phyloP scores from a whole-genome alignment of 495 filamentous ascomycete species.

The Monascus purpureus region DNA sequence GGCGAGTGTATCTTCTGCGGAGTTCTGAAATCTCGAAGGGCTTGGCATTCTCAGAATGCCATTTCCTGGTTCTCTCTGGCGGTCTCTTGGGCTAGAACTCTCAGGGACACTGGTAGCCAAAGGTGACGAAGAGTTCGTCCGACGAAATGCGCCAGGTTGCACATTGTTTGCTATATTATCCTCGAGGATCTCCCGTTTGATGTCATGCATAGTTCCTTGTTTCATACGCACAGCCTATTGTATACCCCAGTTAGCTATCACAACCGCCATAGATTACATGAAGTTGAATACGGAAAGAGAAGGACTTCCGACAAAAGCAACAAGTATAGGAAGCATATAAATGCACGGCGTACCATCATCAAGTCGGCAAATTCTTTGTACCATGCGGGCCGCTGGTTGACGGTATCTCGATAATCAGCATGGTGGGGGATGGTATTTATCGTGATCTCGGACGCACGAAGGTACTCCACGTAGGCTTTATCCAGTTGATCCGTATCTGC shows the following conservation, averaged over 20 bases:
- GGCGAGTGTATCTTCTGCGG: slow-evolving; percentile 25
- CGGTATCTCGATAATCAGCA: slow-evolving; percentile 40
- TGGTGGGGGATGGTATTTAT: slow-evolving; percentile 61
- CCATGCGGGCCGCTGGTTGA: slow-evolving; percentile 20
- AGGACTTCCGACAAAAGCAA: too few species aligned
- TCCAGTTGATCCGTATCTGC: slow-evolving; percentile 42
- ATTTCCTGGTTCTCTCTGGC: slow-evolving; percentile 10
- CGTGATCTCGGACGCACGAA: slow-evolving; percentile 64
- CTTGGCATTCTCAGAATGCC: slow-evolving; percentile 26
- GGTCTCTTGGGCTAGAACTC: slow-evolving; percentile 8
- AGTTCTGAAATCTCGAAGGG: slow-evolving; percentile 24
- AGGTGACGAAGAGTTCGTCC: slow-evolving; percentile 1
- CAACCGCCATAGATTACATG: not conserved
- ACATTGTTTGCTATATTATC: slow-evolving; percentile 24
- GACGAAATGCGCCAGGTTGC: slow-evolving; percentile 13
- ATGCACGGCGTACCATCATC: slow-evolving; percentile 20
- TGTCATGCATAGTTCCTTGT: slow-evolving; percentile 31
- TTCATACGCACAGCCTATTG: slow-evolving; percentile 29
- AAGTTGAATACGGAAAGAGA: too few species aligned
- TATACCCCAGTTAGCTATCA: slow-evolving; percentile 3
- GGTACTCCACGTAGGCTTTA: slow-evolving; percentile 59
- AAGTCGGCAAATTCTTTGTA: slow-evolving; percentile 28
- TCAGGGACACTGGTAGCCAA: not conserved
- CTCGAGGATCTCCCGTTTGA: slow-evolving; percentile 31
- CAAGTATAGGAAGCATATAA: not conserved